These are phyloP conservation scores for Mycena amicta DNA, from an alignment of 768 basidiomycete species.

Conservation along the genomic window DNA sequence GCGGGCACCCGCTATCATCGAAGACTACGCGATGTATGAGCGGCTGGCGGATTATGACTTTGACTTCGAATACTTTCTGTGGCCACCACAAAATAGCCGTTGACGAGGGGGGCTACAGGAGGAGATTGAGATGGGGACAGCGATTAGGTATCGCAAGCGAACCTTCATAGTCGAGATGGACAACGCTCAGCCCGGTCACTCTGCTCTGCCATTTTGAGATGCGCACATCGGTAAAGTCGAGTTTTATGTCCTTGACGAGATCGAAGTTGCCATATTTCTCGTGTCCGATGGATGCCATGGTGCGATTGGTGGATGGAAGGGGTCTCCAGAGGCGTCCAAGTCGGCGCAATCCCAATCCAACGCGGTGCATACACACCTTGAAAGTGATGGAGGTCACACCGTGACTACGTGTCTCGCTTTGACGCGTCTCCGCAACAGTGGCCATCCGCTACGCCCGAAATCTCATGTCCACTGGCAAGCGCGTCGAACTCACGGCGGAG, in stretches of 20 bases:
- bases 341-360: too few relatives aligned
- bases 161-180: constrained; percentile 92
- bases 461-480: too few relatives aligned
- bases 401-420: too few relatives aligned
- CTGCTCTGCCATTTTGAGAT: constrained; percentile 90
- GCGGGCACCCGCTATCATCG: constrained; percentile 92
- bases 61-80: constrained; percentile 70
- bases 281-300: constrained; percentile 33
- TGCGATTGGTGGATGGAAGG: constrained; percentile 3
- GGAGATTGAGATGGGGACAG: constrained; percentile 19
- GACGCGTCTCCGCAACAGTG: not conserved
- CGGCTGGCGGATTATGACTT: not conserved
- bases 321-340: too few relatives aligned
- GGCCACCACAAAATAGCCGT: constrained; percentile 86
- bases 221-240: constrained; percentile 78
- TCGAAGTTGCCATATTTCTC: constrained; percentile 79
- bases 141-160: constrained; percentile 23
- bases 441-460: too few relatives aligned
- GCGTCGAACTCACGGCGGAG: constrained; percentile 46
- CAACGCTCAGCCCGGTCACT: constrained; percentile 83
- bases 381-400: too few relatives aligned
- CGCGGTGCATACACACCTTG: too few relatives aligned
- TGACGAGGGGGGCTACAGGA: constrained; percentile 75
- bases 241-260: constrained; percentile 71
- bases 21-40: constrained; percentile 62